These are phyloP conservation scores for Penicillium alfredii DNA, from an alignment of 495 filamentous ascomycete genomes.

Conservation along the genomic window DNA sequence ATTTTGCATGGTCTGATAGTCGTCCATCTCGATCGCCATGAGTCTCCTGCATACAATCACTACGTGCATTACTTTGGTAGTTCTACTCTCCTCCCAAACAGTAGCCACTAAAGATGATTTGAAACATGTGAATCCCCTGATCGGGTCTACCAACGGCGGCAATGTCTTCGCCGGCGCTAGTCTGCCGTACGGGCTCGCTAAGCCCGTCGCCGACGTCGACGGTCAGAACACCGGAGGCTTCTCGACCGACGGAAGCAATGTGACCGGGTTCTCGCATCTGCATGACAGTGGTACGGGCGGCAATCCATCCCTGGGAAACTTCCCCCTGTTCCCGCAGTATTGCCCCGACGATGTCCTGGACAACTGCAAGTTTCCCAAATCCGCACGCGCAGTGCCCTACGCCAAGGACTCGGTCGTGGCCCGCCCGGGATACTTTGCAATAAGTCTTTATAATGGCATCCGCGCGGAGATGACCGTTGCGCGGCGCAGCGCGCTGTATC, in stretches of 20 bases:
- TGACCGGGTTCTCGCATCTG: constrained; percentile 58
- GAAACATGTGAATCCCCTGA: constrained; percentile 44
- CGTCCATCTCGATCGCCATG: neutral
- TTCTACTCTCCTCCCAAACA: neutral
- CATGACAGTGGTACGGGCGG: constrained; percentile 68
- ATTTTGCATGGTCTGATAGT: neutral
- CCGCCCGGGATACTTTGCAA: constrained; percentile 60
- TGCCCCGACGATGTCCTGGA: constrained; percentile 57
- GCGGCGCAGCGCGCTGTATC: constrained; percentile 60
- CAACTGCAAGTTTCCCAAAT: constrained; percentile 55
- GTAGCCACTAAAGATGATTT: constrained; percentile 19
- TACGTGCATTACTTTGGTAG: neutral
- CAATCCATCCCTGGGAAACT: constrained; percentile 63
- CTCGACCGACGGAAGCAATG: constrained; percentile 54
- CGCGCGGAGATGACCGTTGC: constrained; percentile 63
- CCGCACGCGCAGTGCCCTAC: constrained; percentile 37
- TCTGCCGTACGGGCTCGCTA: constrained; percentile 68
- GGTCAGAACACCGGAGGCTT: constrained; percentile 67
- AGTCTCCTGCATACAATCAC: neutral
- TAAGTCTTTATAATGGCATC: constrained; percentile 54
- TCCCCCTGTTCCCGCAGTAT: constrained; percentile 61
- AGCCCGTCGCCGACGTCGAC: constrained; percentile 66
- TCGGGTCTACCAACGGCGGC: constrained; percentile 52
- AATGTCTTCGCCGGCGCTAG: constrained; percentile 70
- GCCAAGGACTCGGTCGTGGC: constrained; percentile 51